Evolutionary conservation across 345 rosid species (phyloP).

Genomic region (Toxicodendron radicans): DNA sequence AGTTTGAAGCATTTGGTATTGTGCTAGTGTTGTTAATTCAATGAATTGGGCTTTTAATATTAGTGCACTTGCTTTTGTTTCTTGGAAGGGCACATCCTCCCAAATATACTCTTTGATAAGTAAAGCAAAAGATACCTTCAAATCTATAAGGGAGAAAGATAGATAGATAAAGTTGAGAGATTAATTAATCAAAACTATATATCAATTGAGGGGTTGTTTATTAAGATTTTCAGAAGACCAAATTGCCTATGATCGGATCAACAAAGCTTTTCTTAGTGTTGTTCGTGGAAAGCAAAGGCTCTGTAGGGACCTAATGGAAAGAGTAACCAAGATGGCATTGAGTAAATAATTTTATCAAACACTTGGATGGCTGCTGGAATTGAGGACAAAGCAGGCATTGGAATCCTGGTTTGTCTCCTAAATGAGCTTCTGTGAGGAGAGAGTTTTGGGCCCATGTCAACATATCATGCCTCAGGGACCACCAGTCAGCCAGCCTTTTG

Average conservation of each 20-base stretch:
- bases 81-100: conserved; percentile 46
- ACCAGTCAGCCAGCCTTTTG: conserved; percentile 22
- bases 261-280: conserved; percentile 26
- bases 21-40: not conserved
- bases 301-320: conserved; percentile 19
- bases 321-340: not conserved
- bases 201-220: conserved; percentile 5
- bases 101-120: conserved; percentile 45
- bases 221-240: conserved; percentile 13
- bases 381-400: conserved; percentile 34
- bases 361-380: conserved; percentile 27
- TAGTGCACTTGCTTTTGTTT: conserved; percentile 29
- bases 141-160: not conserved
- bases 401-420: conserved; percentile 41
- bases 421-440: conserved; percentile 27
- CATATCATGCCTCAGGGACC: conserved; percentile 38
- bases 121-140: conserved; percentile 33
- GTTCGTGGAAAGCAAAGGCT: conserved; percentile 29
- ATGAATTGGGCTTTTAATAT: conserved; percentile 18
- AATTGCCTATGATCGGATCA: conserved; percentile 41
- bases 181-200: conserved; percentile 1
- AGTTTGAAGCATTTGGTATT: not conserved
- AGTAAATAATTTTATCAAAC: not conserved
- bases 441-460: conserved; percentile 33
- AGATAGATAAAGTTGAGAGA: conserved; percentile 1